phyloP scores from a whole-genome alignment of 2,329 filamentous ascomycete genomes.

The Salinomyces thailandicus region DNA sequence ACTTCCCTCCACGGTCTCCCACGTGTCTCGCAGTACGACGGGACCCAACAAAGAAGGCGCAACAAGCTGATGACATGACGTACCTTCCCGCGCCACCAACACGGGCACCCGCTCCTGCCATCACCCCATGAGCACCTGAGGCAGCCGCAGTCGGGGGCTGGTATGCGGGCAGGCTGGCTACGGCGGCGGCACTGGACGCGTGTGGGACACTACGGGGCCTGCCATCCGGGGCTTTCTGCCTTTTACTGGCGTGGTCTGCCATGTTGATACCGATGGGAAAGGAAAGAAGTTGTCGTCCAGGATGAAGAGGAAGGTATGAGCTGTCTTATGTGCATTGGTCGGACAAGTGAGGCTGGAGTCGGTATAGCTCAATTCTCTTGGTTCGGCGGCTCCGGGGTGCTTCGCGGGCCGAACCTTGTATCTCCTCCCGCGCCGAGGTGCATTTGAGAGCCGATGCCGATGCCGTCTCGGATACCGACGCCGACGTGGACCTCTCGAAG shows the following conservation, averaged over 20 bases:
- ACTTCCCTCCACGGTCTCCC: no score
- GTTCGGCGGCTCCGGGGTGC: no score
- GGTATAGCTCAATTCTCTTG: no score
- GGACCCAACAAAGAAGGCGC: no score
- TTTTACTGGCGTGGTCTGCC: constrained; percentile 16
- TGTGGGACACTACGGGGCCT: neutral
- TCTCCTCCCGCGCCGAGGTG: no score
- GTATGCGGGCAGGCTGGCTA: constrained; percentile 20
- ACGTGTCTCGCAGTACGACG: no score
- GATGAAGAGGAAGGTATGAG: no score
- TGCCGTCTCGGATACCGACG: no score
- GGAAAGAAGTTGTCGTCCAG: no score
- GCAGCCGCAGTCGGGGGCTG: constrained; percentile 15
- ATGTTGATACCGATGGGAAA: constrained; percentile 5
- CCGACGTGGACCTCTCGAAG: neutral
- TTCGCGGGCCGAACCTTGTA: no score
- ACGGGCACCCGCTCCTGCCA: constrained; percentile 7
- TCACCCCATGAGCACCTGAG: constrained; percentile 9
- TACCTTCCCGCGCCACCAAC: constrained; percentile 8
- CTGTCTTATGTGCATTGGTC: no score
- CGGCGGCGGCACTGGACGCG: no score
- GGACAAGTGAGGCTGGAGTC: neutral
- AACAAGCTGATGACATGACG: constrained; percentile 8
- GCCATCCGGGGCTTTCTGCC: constrained; percentile 17
- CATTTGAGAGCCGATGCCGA: neutral